Conservation (phyloP, 805 yeast species). For the Candida lessepsii region DNA sequence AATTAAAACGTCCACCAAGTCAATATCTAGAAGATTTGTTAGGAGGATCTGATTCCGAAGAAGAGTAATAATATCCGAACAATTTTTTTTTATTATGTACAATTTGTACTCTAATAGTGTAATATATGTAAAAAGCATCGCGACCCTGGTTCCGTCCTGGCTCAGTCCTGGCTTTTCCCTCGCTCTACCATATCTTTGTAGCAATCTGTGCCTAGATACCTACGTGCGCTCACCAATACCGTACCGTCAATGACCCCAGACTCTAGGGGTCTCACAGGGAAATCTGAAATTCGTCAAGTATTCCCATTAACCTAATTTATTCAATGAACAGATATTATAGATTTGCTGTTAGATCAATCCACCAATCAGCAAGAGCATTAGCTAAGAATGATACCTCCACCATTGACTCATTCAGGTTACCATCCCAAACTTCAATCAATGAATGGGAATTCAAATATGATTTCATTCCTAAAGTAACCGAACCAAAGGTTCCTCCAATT, state of each 20-base stretch:
- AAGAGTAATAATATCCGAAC: neutral
- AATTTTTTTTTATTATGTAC: too few relatives aligned
- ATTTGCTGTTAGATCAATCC: conserved; percentile 2
- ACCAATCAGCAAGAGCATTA: conserved; percentile 3
- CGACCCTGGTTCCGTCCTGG: too few relatives aligned
- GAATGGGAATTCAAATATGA: conserved; percentile 52
- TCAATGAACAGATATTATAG: conserved; percentile 5
- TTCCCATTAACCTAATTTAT: neutral
- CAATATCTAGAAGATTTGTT: conserved; percentile 47
- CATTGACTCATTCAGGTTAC: conserved; percentile 55
- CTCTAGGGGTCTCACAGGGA: conserved; percentile 1
- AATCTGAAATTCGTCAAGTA: conserved; percentile 1
- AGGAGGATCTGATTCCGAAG: conserved; percentile 16
- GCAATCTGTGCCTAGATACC: conserved; percentile 27
- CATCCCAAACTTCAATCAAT: conserved; percentile 44
- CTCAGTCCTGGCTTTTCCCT: too few relatives aligned
- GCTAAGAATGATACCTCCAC: conserved; percentile 60
- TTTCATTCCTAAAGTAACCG: conserved; percentile 39
- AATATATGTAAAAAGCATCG: conserved; percentile 1
- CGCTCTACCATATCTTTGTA: conserved; percentile 25
- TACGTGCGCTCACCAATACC: conserved; percentile 2
- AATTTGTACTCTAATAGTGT: neutral
- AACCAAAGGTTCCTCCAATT: conserved; percentile 45
- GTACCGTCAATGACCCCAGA: conserved; percentile 7
- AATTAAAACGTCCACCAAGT: conserved; percentile 34